phyloP scores from a whole-genome alignment of 192 early-diverging fungal species.

The Spizellomyces sp. region DNA sequence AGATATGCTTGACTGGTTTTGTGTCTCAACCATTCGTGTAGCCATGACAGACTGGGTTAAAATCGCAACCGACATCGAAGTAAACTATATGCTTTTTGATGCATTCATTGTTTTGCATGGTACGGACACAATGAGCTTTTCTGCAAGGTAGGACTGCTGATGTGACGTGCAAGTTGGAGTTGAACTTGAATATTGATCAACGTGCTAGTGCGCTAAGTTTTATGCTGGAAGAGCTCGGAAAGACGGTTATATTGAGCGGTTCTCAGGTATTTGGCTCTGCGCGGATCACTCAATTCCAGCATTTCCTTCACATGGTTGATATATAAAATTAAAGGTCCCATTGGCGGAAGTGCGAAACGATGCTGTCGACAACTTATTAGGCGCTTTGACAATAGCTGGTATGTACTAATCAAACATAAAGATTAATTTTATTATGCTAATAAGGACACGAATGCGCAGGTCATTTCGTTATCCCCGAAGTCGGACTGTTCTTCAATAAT shows the following conservation, averaged over 20 bases:
- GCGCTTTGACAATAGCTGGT: slow-evolving; percentile 90
- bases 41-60: slow-evolving; percentile 85
- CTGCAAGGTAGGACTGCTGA: not conserved
- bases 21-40: slow-evolving; percentile 9
- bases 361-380: slow-evolving; percentile 94
- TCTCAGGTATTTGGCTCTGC: slow-evolving; percentile 66
- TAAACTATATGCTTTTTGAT: slow-evolving; percentile 90
- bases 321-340: slow-evolving; percentile 62
- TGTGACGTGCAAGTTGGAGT: too few relatives aligned
- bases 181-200: too few relatives aligned
- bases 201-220: slow-evolving; percentile 73
- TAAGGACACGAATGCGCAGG: slow-evolving; percentile 43
- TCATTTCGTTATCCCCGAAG: slow-evolving; percentile 97
- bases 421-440: not conserved
- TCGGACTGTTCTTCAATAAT: slow-evolving; percentile 91
- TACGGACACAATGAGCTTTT: slow-evolving; percentile 54
- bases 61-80: slow-evolving; percentile 94
- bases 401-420: not conserved
- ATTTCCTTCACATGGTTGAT: slow-evolving; percentile 8
- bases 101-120: slow-evolving; percentile 94
- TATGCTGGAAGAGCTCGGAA: slow-evolving; percentile 96
- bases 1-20: not conserved
- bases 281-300: not conserved
- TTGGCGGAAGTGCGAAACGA: slow-evolving; percentile 97
- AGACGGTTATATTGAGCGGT: slow-evolving; percentile 96